Percentiles rank a stretch among this genome's conserved stretches.
Conservation (phyloP, 495 filamentous ascomycete genomes). For the Neurospora hispaniola region DNA sequence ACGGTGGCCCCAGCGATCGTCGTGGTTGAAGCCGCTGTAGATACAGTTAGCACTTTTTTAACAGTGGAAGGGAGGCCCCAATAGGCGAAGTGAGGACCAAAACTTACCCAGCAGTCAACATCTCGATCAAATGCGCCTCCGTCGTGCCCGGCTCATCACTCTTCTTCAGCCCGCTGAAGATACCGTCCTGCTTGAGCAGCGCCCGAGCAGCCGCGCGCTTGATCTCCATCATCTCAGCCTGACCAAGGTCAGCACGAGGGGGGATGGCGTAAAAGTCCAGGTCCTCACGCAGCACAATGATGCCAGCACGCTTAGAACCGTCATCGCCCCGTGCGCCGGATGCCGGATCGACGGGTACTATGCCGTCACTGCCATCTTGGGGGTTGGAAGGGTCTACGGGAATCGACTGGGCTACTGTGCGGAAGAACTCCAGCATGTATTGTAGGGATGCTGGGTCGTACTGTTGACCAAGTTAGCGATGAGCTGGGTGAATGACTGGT, state of each 20-base stretch:
- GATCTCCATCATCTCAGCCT: conserved; percentile 88
- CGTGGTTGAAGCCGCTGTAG: conserved; percentile 82
- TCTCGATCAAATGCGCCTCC: conserved; percentile 97
- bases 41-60: neutral
- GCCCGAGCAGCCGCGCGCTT: conserved; percentile 88
- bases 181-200: conserved; percentile 82
- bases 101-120: conserved; percentile 92
- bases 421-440: conserved; percentile 99
- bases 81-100: neutral
- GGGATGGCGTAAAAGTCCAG: conserved; percentile 97
- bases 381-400: conserved; percentile 55
- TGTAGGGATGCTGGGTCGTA: conserved; percentile 93
- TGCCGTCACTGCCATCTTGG: conserved; percentile 49
- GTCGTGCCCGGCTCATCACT: conserved; percentile 95
- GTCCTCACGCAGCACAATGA: conserved; percentile 94
- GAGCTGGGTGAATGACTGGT: conserved; percentile 40
- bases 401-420: conserved; percentile 87
- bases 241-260: conserved; percentile 72
- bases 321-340: conserved; percentile 30
- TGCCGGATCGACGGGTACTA: conserved; percentile 46
- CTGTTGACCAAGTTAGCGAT: conserved; percentile 46
- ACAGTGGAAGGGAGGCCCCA: neutral
- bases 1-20: conserved; percentile 91
- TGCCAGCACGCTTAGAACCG: conserved; percentile 70
- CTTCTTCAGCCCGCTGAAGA: conserved; percentile 87